A percentile compares a stretch with the other conserved stretches of the same genome.
phyloP scores from a whole-genome alignment of 345 rosid genomes.

The Anacardium occidentale region DNA sequence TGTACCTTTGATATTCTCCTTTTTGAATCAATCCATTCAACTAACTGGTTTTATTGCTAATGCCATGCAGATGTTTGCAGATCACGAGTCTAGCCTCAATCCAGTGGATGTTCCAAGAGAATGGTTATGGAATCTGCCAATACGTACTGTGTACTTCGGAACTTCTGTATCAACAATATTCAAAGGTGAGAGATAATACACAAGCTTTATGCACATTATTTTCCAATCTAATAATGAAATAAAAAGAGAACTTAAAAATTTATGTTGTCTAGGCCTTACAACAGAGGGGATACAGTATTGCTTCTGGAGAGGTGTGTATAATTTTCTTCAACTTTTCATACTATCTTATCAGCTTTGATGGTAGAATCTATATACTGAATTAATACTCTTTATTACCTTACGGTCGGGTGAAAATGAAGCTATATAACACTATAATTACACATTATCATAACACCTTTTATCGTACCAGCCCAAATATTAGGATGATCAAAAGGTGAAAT shows the following conservation, averaged over 20 bases:
- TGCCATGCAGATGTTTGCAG: slow-evolving; percentile 75
- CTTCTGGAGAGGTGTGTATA: slow-evolving; percentile 82
- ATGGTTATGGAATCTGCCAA: slow-evolving; percentile 74
- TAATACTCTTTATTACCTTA: no score
- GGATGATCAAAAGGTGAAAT: no score
- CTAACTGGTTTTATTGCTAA: slow-evolving; percentile 14
- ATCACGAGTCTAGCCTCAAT: slow-evolving; percentile 69
- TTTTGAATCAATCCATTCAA: background rate
- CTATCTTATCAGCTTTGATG: slow-evolving; percentile 13
- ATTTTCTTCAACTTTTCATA: background rate
- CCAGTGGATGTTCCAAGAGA: slow-evolving; percentile 78
- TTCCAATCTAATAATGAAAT: slow-evolving; percentile 15
- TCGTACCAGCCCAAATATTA: no score
- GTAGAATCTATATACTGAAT: no score
- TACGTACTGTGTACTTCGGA: slow-evolving; percentile 83
- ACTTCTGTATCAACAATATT: slow-evolving; percentile 86
- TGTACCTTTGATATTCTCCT: no score
- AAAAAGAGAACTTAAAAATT: slow-evolving; percentile 22
- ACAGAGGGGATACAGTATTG: slow-evolving; percentile 72
- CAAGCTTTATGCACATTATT: background rate
- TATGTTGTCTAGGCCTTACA: slow-evolving; percentile 55
- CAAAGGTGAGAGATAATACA: slow-evolving; percentile 49
- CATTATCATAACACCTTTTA: background rate
- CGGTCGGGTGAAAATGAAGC: background rate
- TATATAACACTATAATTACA: background rate